Evolutionary conservation across 306 rosid genomes (phyloP).

Genomic region (Pterocarpus macrocarpus): DNA sequence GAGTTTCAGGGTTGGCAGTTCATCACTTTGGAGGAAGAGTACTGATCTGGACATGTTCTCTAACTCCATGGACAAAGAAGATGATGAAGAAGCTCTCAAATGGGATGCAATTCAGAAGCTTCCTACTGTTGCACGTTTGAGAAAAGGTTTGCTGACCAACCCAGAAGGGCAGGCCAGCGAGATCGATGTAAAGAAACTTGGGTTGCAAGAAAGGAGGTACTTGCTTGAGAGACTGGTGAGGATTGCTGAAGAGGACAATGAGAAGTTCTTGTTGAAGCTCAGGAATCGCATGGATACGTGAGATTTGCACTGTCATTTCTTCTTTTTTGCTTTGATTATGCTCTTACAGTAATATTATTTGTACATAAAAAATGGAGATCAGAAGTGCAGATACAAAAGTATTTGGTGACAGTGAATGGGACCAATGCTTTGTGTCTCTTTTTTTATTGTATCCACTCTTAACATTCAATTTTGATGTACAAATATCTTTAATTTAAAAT

Average conservation of each 20-base stretch:
- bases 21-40: slow-evolving; percentile 37
- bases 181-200: slow-evolving; percentile 69
- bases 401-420: too few relatives aligned
- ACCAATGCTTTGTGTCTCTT: too few relatives aligned
- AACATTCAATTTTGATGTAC: too few relatives aligned
- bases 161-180: slow-evolving; percentile 66
- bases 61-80: slow-evolving; percentile 36
- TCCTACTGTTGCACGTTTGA: slow-evolving; percentile 53
- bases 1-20: slow-evolving; percentile 36
- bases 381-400: too few relatives aligned
- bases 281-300: slow-evolving; percentile 71
- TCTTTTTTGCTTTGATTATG: neutral
- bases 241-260: slow-evolving; percentile 78
- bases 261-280: slow-evolving; percentile 75
- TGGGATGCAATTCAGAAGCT: slow-evolving; percentile 60
- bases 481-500: too few relatives aligned
- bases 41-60: slow-evolving; percentile 38
- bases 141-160: slow-evolving; percentile 47
- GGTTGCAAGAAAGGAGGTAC: slow-evolving; percentile 61
- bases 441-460: too few relatives aligned
- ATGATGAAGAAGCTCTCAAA: slow-evolving; percentile 59
- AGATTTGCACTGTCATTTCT: neutral
- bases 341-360: too few relatives aligned
- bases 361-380: too few relatives aligned
- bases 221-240: slow-evolving; percentile 74